Conservation (phyloP, 2,329 filamentous ascomycete genomes). For the Trichoderma guizhouense region DNA sequence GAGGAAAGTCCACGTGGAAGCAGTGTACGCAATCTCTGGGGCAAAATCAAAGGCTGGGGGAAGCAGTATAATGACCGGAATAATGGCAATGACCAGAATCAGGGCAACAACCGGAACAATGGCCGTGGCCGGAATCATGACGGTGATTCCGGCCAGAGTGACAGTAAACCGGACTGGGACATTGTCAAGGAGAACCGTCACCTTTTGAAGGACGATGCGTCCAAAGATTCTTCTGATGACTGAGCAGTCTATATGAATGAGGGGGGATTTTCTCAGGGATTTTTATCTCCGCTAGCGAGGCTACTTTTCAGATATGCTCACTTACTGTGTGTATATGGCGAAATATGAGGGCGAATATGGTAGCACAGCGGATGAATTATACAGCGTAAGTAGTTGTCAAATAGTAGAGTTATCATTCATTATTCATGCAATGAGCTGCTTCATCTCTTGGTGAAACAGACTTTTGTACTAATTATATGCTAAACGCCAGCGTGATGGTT, state of each 20-base stretch:
- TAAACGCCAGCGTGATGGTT: slow-evolving; percentile 1
- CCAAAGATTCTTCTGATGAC: neutral
- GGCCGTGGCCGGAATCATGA: neutral
- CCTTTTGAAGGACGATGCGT: neutral
- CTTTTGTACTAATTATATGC: neutral
- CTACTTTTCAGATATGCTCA: neutral
- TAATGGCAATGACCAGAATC: neutral
- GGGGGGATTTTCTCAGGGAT: neutral
- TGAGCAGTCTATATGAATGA: neutral
- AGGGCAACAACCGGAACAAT: neutral
- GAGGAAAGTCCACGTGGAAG: neutral
- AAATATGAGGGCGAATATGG: neutral
- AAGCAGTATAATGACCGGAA: neutral
- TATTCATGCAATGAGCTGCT: neutral
- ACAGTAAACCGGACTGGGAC: neutral
- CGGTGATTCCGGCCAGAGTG: neutral
- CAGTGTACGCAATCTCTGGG: neutral
- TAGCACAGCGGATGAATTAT: neutral
- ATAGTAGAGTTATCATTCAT: neutral
- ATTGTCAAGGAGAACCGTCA: neutral
- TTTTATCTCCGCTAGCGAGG: neutral
- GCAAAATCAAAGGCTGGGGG: neutral
- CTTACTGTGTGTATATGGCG: neutral
- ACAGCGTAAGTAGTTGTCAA: neutral
- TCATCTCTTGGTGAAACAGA: neutral